A percentile compares a stretch with the other conserved stretches of the same genome.
Evolutionary conservation across 148 eudicot species (phyloP).

Genomic region (Chenopodium suecicum): DNA sequence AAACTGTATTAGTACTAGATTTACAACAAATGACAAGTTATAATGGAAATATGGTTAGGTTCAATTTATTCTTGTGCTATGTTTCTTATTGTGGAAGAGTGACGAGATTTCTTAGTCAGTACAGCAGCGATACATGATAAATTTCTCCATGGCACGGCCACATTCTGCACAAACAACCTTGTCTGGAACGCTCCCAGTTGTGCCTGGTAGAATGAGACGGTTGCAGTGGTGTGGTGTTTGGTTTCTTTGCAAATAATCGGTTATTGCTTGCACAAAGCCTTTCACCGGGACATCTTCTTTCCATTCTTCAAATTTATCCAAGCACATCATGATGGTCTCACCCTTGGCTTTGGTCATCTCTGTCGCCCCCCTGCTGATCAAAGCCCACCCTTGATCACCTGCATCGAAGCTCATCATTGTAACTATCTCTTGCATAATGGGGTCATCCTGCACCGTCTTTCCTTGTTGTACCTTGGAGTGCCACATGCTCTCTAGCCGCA

Average conservation of each 20-base stretch:
- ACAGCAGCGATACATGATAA: constrained; percentile 76
- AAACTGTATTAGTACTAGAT: not conserved
- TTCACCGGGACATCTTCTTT: constrained; percentile 15
- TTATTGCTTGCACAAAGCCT: constrained; percentile 51
- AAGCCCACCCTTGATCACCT: constrained; percentile 76
- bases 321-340: constrained; percentile 36
- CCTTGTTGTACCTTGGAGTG: constrained; percentile 71
- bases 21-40: not conserved
- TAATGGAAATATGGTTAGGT: not conserved
- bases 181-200: constrained; percentile 51
- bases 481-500: constrained; percentile 78
- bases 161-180: constrained; percentile 70
- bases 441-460: constrained; percentile 48
- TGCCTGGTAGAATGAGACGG: constrained; percentile 62
- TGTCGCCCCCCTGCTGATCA: constrained; percentile 48
- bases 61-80: not conserved
- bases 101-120: constrained; percentile 26
- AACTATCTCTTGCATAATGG: constrained; percentile 62
- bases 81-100: not conserved
- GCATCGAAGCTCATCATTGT: constrained; percentile 65
- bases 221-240: constrained; percentile 68
- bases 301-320: constrained; percentile 45
- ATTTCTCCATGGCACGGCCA: constrained; percentile 62
- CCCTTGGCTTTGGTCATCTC: constrained; percentile 65
- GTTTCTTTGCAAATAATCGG: constrained; percentile 34